Evolutionary conservation across 1,139 yeast species (phyloP).

Genomic region (Tardiomyces depauwii): DNA sequence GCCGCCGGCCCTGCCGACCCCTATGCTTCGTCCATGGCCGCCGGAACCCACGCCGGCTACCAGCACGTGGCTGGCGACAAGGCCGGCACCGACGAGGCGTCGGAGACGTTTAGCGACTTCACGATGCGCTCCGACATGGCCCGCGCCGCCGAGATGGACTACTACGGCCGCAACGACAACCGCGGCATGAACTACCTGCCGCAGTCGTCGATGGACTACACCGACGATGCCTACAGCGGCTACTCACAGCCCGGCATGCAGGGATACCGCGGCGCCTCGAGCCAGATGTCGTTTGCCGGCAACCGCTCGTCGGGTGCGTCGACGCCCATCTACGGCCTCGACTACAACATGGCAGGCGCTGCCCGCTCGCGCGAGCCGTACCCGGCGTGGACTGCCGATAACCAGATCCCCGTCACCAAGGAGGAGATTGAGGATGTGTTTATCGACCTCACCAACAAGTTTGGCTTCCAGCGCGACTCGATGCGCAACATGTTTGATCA

Average conservation of each 20-base stretch:
- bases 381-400: constrained; percentile 94
- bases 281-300: constrained; percentile 48
- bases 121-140: constrained; percentile 33
- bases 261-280: constrained; percentile 18
- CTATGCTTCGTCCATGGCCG: constrained; percentile 16
- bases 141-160: constrained; percentile 28
- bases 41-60: constrained; percentile 12
- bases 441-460: constrained; percentile 77
- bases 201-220: constrained; percentile 19
- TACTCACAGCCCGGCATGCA: constrained; percentile 5
- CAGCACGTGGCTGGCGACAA: constrained; percentile 18
- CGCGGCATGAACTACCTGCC: constrained; percentile 18
- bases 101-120: constrained; percentile 34
- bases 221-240: constrained; percentile 20
- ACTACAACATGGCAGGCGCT: constrained; percentile 44
- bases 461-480: constrained; percentile 96
- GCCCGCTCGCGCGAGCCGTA: constrained; percentile 57
- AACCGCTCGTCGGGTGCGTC: constrained; percentile 92
- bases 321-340: constrained; percentile 89
- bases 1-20: constrained; percentile 24
- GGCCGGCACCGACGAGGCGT: constrained; percentile 27
- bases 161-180: constrained; percentile 29
- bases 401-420: constrained; percentile 70
- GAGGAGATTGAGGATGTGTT: constrained; percentile 91
- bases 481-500: constrained; percentile 97